Percentiles rank a stretch among this genome's conserved stretches.
Evolutionary conservation across 2,329 filamentous ascomycete species (phyloP).

Genomic region (Rhinocladiella similis): DNA sequence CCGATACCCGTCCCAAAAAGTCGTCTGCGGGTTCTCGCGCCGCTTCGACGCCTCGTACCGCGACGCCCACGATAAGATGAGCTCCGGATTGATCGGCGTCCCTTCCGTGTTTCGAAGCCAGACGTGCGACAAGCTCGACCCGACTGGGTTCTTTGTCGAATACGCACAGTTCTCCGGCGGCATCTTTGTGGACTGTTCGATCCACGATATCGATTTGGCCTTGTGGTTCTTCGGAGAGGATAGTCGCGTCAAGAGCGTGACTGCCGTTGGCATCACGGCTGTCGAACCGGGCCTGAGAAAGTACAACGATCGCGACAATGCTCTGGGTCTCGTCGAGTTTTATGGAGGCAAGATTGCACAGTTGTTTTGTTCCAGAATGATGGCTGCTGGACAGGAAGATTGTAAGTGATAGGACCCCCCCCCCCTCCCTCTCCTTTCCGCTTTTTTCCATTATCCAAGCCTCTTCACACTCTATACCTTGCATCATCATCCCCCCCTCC

Average conservation of each 20-base stretch:
- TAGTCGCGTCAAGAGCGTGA: conserved; percentile 56
- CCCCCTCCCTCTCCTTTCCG: conserved; percentile 26
- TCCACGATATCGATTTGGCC: conserved; percentile 69
- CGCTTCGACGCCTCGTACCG: conserved; percentile 68
- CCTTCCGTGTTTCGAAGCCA: conserved; percentile 64
- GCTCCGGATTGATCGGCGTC: conserved; percentile 57
- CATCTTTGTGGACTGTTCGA: conserved; percentile 70
- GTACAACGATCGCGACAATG: conserved; percentile 63
- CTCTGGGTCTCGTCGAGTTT: conserved; percentile 66
- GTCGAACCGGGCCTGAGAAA: conserved; percentile 59
- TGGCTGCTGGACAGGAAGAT: conserved; percentile 68
- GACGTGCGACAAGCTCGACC: conserved; percentile 67
- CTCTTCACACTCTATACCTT: no score
- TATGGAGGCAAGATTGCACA: conserved; percentile 63
- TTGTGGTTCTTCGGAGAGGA: conserved; percentile 64
- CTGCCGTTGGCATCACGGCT: conserved; percentile 59
- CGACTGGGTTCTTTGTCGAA: conserved; percentile 66
- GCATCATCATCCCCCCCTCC: no score
- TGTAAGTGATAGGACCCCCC: not conserved
- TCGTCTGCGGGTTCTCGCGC: conserved; percentile 66
- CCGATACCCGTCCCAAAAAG: conserved; percentile 60
- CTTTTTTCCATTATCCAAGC: not conserved
- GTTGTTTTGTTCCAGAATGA: conserved; percentile 65
- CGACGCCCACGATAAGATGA: conserved; percentile 56
- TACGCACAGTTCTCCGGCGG: conserved; percentile 67